Conservation (phyloP, 2,329 filamentous ascomycete species). For the Thelonectria olida region DNA sequence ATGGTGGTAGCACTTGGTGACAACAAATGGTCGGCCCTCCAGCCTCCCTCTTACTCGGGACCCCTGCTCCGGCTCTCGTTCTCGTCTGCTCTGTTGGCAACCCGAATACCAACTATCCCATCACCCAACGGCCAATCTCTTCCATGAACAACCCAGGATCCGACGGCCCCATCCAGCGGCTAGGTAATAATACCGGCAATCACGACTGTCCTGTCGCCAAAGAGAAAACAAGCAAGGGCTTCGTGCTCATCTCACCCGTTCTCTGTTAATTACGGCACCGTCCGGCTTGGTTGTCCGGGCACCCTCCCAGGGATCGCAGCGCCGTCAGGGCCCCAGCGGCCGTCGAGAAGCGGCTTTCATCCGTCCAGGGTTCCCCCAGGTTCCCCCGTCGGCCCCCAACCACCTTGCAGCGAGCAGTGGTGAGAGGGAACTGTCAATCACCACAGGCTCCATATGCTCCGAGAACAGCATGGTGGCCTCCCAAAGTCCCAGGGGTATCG, state of each 20-base stretch:
- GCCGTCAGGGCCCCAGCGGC: neutral
- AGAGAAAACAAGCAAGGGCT: neutral
- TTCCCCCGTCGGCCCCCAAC: conserved; percentile 5
- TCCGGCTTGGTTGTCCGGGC: conserved; percentile 7
- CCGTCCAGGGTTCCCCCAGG: conserved; percentile 12
- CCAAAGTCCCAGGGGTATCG: neutral
- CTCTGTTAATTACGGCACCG: neutral
- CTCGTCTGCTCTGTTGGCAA: conserved; percentile 20
- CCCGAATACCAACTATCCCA: conserved; percentile 9
- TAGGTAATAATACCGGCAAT: neutral
- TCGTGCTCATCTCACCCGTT: neutral
- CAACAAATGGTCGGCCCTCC: conserved; percentile 4
- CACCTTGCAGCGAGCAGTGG: neutral
- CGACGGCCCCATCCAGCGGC: neutral
- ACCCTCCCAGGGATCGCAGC: conserved; percentile 1
- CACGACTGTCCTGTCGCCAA: neutral
- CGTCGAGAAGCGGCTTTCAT: neutral
- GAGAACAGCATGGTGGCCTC: neutral
- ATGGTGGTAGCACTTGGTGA: conserved; percentile 10
- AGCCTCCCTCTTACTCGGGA: neutral
- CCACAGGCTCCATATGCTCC: neutral
- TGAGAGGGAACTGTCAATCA: neutral
- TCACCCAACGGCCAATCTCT: neutral
- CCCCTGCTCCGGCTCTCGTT: conserved; percentile 1
- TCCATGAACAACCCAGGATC: neutral